These are phyloP conservation scores for Scalesia atractyloides DNA, from an alignment of 129 eudicot genomes.

Conservation along the genomic window DNA sequence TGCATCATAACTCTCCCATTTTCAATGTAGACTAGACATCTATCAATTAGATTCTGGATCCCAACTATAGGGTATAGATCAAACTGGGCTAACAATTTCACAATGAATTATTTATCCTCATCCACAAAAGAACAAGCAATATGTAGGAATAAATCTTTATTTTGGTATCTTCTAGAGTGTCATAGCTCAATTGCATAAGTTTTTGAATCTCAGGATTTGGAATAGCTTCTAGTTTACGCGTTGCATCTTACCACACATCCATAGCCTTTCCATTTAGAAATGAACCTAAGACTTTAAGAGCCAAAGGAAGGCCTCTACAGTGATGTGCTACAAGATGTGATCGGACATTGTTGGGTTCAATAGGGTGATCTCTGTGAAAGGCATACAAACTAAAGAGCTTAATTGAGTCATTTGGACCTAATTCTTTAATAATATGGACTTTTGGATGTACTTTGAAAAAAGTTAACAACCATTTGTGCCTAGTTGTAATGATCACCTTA, in stretches of 20 bases:
- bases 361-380: constrained; percentile 26
- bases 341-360: constrained; percentile 12
- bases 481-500: constrained; percentile 29
- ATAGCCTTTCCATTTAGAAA: constrained; percentile 12
- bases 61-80: constrained; percentile 22
- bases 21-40: constrained; percentile 24
- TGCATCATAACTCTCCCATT: constrained; percentile 29
- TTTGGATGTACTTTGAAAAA: not conserved
- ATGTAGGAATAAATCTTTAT: constrained; percentile 23
- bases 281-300: constrained; percentile 28
- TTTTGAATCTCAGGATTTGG: constrained; percentile 19
- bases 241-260: constrained; percentile 30
- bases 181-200: constrained; percentile 29
- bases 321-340: not conserved
- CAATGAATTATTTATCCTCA: constrained; percentile 23
- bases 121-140: constrained; percentile 32
- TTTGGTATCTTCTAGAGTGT: constrained; percentile 32
- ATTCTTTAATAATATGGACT: not conserved
- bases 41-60: constrained; percentile 26
- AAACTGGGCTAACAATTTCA: constrained; percentile 12
- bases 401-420: constrained; percentile 4
- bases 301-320: constrained; percentile 47
- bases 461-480: not conserved
- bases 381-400: constrained; percentile 47
- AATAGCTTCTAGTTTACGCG: constrained; percentile 26